phyloP scores from a whole-genome alignment of 2,329 filamentous ascomycete species.

The Aspergillus pseudoglaucus region DNA sequence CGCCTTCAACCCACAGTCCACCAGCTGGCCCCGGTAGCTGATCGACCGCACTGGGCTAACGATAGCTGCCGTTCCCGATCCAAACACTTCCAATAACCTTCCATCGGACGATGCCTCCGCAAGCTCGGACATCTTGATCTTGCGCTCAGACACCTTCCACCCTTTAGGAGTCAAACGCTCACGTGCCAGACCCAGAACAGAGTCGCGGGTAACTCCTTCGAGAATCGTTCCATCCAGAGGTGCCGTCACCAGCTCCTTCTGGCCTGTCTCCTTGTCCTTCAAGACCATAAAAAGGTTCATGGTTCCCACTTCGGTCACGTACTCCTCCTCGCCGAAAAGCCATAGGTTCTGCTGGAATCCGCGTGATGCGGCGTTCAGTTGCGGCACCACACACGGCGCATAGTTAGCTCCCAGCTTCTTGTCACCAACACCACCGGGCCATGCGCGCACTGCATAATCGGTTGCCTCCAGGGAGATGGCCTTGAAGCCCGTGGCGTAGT shows the following conservation, averaged over 20 bases:
- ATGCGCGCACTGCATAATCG: constrained; percentile 91
- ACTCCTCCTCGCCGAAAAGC: constrained; percentile 94
- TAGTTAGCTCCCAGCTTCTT: constrained; percentile 99
- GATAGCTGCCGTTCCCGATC: constrained; percentile 86
- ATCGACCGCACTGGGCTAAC: constrained; percentile 87
- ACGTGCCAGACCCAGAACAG: constrained; percentile 74
- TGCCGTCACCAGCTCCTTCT: constrained; percentile 90
- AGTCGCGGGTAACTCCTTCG: constrained; percentile 90
- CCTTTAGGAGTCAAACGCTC: constrained; percentile 78
- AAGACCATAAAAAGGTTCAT: constrained; percentile 97
- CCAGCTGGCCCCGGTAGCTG: constrained; percentile 73
- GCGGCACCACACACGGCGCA: constrained; percentile 96
- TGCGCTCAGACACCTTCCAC: constrained; percentile 82
- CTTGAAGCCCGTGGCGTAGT: constrained; percentile 98
- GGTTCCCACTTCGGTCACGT: constrained; percentile 92
- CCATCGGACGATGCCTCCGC: constrained; percentile 76
- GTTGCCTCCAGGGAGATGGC: constrained; percentile 92
- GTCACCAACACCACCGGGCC: constrained; percentile 95
- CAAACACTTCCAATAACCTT: constrained; percentile 85
- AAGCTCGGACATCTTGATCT: constrained; percentile 85
- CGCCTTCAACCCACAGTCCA: constrained; percentile 76
- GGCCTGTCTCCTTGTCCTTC: constrained; percentile 76
- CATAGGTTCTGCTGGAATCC: constrained; percentile 98
- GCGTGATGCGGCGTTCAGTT: constrained; percentile 80
- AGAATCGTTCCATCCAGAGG: constrained; percentile 95